These are phyloP conservation scores for Colletotrichum tamarilloi DNA, from an alignment of 2,329 filamentous ascomycete genomes.

Conservation along the genomic window DNA sequence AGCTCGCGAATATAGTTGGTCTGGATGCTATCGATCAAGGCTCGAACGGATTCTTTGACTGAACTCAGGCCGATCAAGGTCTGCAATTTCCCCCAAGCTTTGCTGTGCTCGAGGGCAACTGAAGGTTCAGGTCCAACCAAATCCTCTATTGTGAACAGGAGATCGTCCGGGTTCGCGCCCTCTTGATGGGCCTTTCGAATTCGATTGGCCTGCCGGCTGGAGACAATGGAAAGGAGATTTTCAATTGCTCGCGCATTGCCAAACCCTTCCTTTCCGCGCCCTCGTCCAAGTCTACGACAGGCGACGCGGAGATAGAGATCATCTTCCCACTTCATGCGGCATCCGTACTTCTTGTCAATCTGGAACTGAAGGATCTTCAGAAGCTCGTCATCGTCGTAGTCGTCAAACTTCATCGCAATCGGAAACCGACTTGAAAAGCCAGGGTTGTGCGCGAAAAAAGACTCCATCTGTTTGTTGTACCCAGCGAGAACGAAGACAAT, in stretches of 20 bases:
- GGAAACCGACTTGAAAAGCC: conserved; percentile 79
- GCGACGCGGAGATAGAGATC: conserved; percentile 75
- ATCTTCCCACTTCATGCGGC: conserved; percentile 68
- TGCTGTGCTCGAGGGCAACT: conserved; percentile 59
- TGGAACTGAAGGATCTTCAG: conserved; percentile 67
- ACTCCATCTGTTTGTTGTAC: conserved; percentile 80
- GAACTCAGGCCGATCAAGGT: conserved; percentile 66
- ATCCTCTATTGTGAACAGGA: conserved; percentile 73
- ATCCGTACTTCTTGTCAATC: conserved; percentile 64
- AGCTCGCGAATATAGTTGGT: conserved; percentile 76
- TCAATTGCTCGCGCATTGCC: conserved; percentile 79
- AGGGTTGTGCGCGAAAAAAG: conserved; percentile 79
- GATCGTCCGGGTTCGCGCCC: conserved; percentile 60
- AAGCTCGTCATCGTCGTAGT: conserved; percentile 76
- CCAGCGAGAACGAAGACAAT: conserved; percentile 79
- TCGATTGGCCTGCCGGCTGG: conserved; percentile 68
- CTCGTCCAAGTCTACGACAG: conserved; percentile 68
- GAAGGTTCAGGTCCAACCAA: conserved; percentile 77
- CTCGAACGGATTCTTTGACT: conserved; percentile 71
- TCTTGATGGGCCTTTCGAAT: conserved; percentile 58
- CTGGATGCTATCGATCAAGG: conserved; percentile 69
- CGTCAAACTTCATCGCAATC: conserved; percentile 71
- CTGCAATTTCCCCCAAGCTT: conserved; percentile 69
- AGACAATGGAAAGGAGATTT: conserved; percentile 67
- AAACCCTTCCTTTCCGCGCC: conserved; percentile 74